Base-by-base conservation (phyloP, 257 asterid species). In the Parsonsia alboflavescens region DNA sequence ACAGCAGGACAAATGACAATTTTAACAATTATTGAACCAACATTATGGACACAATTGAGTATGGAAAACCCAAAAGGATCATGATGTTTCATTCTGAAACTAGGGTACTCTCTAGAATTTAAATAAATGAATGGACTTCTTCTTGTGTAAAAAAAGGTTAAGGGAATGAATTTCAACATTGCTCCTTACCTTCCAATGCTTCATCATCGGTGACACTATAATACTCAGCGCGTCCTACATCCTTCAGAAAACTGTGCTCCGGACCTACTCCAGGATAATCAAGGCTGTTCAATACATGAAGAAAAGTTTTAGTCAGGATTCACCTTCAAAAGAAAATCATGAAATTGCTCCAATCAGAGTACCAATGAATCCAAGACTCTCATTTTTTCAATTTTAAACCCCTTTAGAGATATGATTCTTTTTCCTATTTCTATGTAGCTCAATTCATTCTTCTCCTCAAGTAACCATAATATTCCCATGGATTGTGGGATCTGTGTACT, bases 231-330 rank as follows among this genome's bases (percentile, higher is more conserved):
- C 97, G 89, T 26, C 96, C 97, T 3, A 92, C 44, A 75, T 94
- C 99, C 84, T 92, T 94, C 78, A 92, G 86, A 76, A 94, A 94
- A 82, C 99, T 94, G 81, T 94, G 97, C 80, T 90, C 99, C 5
- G 99, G 99, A 50, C 99, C 99, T 26, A 94, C 97, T 69, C 97
- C 99, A 58, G 97, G 97, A 77, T 92, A 94, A 81, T 94, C 97
- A 78, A 90, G 84, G 56, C 99, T 90, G 72, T 52, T 36, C 10
- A 16, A 48, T 2, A 4, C 49, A 50, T 15, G 45, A 33, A 71
- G 11, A 49, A 21, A 77, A 7, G 50, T 12, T 73, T 28, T 22
- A 68, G 59, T 57, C 57, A 62, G 64, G 13, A 28, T 42, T 39
- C 0, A 2, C 10, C 12, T 15, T 30, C 26, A 21, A 57, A 52